Evolutionary conservation across 1,284 basidiomycete species (phyloP).

Genomic region (Moniliophthora roreri): DNA sequence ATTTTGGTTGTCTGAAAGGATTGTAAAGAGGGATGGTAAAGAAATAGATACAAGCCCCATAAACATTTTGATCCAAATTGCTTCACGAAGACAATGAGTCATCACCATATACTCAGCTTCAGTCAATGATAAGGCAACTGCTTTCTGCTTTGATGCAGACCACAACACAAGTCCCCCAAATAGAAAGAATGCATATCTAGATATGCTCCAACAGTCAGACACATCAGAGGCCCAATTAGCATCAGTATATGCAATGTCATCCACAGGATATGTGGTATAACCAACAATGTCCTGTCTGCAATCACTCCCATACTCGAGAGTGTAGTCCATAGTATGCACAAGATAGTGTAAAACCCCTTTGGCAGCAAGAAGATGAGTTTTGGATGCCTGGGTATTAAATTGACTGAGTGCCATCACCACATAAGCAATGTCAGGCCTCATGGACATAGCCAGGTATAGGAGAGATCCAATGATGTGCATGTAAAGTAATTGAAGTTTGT

Average conservation of each 20-base stretch:
- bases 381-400: background rate
- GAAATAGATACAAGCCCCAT: conserved; percentile 2
- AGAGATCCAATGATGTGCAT: background rate
- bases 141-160: conserved; percentile 15
- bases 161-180: conserved; percentile 13
- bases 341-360: conserved; percentile 7
- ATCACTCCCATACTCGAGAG: conserved; percentile 11
- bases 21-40: conserved; percentile 13
- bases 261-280: too few species aligned
- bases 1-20: conserved; percentile 15
- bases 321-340: background rate
- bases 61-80: conserved; percentile 10
- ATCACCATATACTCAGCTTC: conserved; percentile 6
- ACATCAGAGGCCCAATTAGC: conserved; percentile 19
- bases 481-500: too few species aligned
- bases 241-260: conserved; percentile 5
- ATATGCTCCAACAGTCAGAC: conserved; percentile 10
- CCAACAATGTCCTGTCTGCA: too few species aligned
- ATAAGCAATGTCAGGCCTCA: conserved; percentile 3
- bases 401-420: conserved; percentile 3
- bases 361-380: background rate
- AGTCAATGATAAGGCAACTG: conserved; percentile 15
- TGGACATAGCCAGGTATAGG: background rate
- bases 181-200: conserved; percentile 16
- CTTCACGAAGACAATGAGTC: conserved; percentile 5